Evolutionary conservation across 2,329 filamentous ascomycete species (phyloP), one percentile per base, ranked within the genome.

Genomic region (Fusarium floridanum): DNA sequence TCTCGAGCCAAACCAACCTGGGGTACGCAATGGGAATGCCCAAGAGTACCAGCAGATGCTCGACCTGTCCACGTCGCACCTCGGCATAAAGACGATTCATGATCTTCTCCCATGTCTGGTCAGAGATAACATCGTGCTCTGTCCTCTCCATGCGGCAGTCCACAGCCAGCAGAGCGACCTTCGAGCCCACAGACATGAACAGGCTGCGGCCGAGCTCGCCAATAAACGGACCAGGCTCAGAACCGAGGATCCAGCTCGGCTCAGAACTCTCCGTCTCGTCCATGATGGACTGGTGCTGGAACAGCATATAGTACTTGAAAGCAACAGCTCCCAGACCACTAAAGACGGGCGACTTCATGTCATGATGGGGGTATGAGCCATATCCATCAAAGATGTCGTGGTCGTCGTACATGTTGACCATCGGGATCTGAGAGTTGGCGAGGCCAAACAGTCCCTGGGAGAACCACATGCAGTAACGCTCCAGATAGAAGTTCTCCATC

Each of bases 291-390:
- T 99, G 97, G 77, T 99, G 97, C 82, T 99, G 97, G 85, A 99
- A 99, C 10, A 99, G 89, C 91, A 99, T 93, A 80, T 99, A 99
- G 84, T 98, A 99, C 82, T 99, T 99, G 89, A 97, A 98, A 0
- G 96, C 96, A 60, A 98, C 91, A 41, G 93, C 93, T 3, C 97
- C 97, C 10, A 99, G 84, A 0, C 97, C 97, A 3, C 92, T 93
- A 81, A 99, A 97, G 0, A 98, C 94, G 1, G 94, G 93, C 4
- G 94, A 94, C 74, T 90, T 91, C 95, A 98, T 98, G 79, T 98
- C 97, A 75, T 94, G 91, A 76, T 98, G 90, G 5, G 95, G 92
- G 81, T 98, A 99, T 0, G 95, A 98, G 8, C 97, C 97, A 80
- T 93, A 99, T 1, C 97, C 97, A 83, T 95, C 93, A 73, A 95